A percentile compares a stretch with the other conserved stretches of the same genome.
Evolutionary conservation across 2,329 filamentous ascomycete genomes (phyloP).

Genomic region (Stemphylium vesicarium): DNA sequence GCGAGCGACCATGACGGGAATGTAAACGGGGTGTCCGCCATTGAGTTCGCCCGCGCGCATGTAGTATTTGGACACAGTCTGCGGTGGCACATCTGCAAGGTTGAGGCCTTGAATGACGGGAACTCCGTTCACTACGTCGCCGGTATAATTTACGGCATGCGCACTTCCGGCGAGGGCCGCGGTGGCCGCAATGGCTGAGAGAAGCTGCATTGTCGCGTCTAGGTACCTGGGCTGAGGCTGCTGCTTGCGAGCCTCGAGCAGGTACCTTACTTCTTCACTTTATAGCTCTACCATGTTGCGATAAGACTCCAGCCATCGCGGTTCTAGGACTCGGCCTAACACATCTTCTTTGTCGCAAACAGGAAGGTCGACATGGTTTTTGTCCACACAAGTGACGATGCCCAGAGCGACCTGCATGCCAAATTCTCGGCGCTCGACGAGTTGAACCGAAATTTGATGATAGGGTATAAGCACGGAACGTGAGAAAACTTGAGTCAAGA

Average conservation of each 20-base stretch:
- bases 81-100: constrained; percentile 45
- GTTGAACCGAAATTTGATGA: not conserved
- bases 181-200: constrained; percentile 25
- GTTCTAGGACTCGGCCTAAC: constrained; percentile 1
- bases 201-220: constrained; percentile 32
- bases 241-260: not conserved
- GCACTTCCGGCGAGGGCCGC: constrained; percentile 26
- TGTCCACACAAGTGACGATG: constrained; percentile 34
- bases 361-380: constrained; percentile 35
- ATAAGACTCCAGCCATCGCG: constrained; percentile 20
- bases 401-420: constrained; percentile 28
- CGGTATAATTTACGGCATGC: constrained; percentile 37
- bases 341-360: constrained; percentile 29
- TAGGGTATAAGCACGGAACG: not conserved
- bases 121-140: constrained; percentile 42
- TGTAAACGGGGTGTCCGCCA: constrained; percentile 47
- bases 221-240: not conserved
- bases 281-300: constrained; percentile 18
- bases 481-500: not conserved
- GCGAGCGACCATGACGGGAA: constrained; percentile 49
- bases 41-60: constrained; percentile 48
- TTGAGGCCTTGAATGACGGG: constrained; percentile 44
- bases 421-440: constrained; percentile 5
- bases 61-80: constrained; percentile 47
- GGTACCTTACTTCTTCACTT: constrained; percentile 1